Base-by-base conservation (phyloP, 352 stramenopile genomes). In the Thalassiosira mediterranea region DNA sequence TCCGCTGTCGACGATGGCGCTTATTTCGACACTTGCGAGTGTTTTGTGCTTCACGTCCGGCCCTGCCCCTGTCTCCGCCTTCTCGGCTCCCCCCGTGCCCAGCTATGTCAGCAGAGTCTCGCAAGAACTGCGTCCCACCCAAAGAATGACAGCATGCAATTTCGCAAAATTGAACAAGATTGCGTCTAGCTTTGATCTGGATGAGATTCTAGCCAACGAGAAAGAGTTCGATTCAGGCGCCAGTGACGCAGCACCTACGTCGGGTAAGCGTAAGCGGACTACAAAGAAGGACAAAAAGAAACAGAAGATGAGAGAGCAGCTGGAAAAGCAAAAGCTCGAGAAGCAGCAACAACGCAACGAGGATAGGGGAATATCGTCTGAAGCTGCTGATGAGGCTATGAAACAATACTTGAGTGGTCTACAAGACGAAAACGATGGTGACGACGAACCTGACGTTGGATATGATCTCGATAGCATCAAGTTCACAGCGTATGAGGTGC, bases 141-240 rank as follows among this genome's bases (percentile, higher is more conserved):
- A n/a, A n/a, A 29, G 21, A 7, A 56, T 34, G 23, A 73, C 65
- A 21, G 56, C 49, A 57, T 73, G 53, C 34, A 37, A 71, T 44
- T 15, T 15, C 37, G 53, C 74, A 28, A 83, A 59, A 51, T 53
- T 77, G 26, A 56, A 77, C 48, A 77, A 74, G 63, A 62, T 78
- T 42, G 46, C 67, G 44, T 75, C 66, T 13, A 67, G 23, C 54
- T 78, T 78, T 62, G 67, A 83, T 67, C 46, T 83, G 28, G 57
- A 78, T 52, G 67, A 68, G 38, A 83, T 83, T 44, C 44, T 83
- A 0, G 53, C 47, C 0, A 74, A 52, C 38, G 74, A 83, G 71
- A 70, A 72, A 37, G 37, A 78, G 48, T 79, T 79, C 56, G 23
- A 8, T 26, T 28, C 32, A 3, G 52, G 40, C 31, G 23, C 40